Base-by-base conservation (phyloP, 2,329 filamentous ascomycete species). In the Pseudogymnoascus sp. region DNA sequence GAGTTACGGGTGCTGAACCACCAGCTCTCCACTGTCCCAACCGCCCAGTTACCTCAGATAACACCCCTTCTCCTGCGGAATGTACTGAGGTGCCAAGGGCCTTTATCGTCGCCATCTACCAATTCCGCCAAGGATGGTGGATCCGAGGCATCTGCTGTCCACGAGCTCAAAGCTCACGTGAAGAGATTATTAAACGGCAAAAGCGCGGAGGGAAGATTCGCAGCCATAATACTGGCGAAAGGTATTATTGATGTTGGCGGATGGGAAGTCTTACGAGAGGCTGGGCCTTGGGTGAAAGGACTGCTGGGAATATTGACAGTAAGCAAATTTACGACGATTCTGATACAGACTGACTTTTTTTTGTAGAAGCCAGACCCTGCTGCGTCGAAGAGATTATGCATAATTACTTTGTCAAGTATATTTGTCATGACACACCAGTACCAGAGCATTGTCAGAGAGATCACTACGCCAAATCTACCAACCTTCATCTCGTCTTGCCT, bases 391-490 rank as follows among this genome's bases (percentile, higher is more conserved):
- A 89, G 89, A 72, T 75, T 97, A 63, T 85, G 84, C 67, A 79
- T 96, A 59, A 83, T 94, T 65, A 85, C 90, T 12, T 78, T 97
- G 65, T 89, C 90, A 19, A 87, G 89, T 70, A 92, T 97, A 68
- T 97, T 94, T 76, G 82, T 86, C 68, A 82, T 94, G 37, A 88
- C 92, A 41, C 90, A 92, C 71, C 85, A 88, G 38, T 92, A 92
- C 71, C 90, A 89, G 64, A 94, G 91, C 7, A 79, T 97, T 61
- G 81, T 93, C 49, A 83, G 93, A 68, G 92, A 97, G 72, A 90
- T 97, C 65, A 92, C 90, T 0, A 96, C 92, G 0, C 91, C 91
- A 2, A 90, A 85, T 2, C 77, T 97, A 19, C 85, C 90, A 1
- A 77, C 82, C 1, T 96, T 93, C 69, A 81, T 92, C 52, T 86